These are phyloP conservation scores for Pseudocercospora crystallina DNA, from an alignment of 2,329 filamentous ascomycete genomes.

Conservation along the genomic window DNA sequence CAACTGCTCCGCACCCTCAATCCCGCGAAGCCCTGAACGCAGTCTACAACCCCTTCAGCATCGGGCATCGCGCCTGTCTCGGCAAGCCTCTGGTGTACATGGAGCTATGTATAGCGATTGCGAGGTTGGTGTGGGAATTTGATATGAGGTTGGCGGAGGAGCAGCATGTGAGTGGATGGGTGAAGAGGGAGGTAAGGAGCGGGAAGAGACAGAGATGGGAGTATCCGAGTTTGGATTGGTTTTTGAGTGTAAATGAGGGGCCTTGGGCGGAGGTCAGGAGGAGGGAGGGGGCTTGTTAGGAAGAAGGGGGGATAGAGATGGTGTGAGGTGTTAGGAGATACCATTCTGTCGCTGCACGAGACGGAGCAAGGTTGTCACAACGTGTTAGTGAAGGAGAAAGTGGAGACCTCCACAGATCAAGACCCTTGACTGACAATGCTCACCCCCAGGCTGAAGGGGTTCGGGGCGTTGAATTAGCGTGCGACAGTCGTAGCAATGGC, in stretches of 20 bases:
- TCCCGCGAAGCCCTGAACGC: conserved; percentile 42
- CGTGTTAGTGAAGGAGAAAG: too few species aligned
- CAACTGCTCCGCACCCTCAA: conserved; percentile 11
- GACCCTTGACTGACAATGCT: too few species aligned
- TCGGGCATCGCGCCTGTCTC: conserved; percentile 70
- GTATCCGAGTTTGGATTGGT: conserved; percentile 70
- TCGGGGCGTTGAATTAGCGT: too few species aligned
- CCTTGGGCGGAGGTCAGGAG: conserved; percentile 59
- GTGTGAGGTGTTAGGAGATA: background rate
- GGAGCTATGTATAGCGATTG: conserved; percentile 28
- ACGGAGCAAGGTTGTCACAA: too few species aligned
- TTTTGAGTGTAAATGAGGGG: conserved; percentile 72
- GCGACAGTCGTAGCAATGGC: too few species aligned
- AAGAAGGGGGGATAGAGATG: too few species aligned
- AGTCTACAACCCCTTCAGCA: conserved; percentile 73
- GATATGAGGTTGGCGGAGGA: conserved; percentile 26
- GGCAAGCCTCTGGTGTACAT: conserved; percentile 53
- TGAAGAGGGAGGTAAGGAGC: conserved; percentile 53
- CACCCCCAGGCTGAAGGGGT: too few species aligned
- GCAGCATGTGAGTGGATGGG: conserved; percentile 52
- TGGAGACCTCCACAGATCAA: too few species aligned
- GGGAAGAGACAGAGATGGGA: conserved; percentile 59
- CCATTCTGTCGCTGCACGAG: too few species aligned
- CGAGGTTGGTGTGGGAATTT: conserved; percentile 27
- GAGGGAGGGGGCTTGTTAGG: conserved; percentile 14